Evolutionary conservation across 164 flowering plant species (phyloP).

Genomic region (Taxillus chinensis): DNA sequence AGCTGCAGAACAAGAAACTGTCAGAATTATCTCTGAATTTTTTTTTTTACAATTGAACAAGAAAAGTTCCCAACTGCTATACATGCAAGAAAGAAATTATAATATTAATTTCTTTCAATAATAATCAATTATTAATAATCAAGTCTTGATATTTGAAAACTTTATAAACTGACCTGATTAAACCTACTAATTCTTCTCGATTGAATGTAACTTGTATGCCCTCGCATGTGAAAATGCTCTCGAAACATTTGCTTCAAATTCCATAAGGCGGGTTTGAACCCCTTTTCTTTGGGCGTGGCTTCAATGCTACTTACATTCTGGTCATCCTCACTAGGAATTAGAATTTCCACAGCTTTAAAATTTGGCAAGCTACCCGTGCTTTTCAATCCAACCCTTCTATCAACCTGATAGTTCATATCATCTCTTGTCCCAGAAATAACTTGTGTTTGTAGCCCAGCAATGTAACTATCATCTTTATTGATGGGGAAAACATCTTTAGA

Average conservation of each 20-base stretch:
- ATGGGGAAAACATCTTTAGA: slow-evolving; percentile 20
- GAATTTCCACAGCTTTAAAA: slow-evolving; percentile 41
- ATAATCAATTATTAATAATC: neutral
- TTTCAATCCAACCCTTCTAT: slow-evolving; percentile 27
- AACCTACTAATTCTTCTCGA: slow-evolving; percentile 20
- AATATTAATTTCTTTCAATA: neutral
- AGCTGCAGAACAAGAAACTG: slow-evolving; percentile 29
- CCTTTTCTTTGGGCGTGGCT: slow-evolving; percentile 43
- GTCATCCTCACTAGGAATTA: slow-evolving; percentile 31
- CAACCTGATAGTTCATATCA: slow-evolving; percentile 24
- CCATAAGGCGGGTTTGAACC: slow-evolving; percentile 30
- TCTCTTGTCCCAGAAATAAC: slow-evolving; percentile 23
- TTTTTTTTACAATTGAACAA: neutral
- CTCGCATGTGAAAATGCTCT: slow-evolving; percentile 21
- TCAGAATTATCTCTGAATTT: neutral
- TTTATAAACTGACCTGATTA: slow-evolving; percentile 31
- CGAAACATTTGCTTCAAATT: slow-evolving; percentile 36
- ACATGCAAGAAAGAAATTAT: neutral
- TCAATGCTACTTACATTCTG: slow-evolving; percentile 14
- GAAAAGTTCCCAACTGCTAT: neutral
- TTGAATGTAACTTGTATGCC: slow-evolving; percentile 13
- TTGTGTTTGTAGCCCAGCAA: slow-evolving; percentile 28
- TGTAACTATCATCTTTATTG: slow-evolving; percentile 22
- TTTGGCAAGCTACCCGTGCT: slow-evolving; percentile 47
- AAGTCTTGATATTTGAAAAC: neutral